These are phyloP conservation scores for Paraphoma chrysanthemicola DNA, from an alignment of 2,329 filamentous ascomycete genomes.

Conservation along the genomic window DNA sequence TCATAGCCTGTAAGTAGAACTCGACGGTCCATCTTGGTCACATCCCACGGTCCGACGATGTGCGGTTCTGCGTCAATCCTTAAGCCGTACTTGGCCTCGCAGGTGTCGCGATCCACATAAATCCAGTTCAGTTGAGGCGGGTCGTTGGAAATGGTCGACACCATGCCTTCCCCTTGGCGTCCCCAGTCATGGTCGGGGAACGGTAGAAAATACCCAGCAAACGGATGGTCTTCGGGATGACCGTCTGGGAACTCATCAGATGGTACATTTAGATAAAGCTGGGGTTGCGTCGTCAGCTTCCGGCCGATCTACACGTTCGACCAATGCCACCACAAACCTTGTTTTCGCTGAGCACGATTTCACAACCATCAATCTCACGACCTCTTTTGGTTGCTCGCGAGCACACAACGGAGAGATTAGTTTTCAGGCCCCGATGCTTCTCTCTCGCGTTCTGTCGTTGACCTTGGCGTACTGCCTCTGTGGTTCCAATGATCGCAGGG, in stretches of 20 bases:
- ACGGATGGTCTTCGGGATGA: slow-evolving; percentile 53
- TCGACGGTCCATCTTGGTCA: slow-evolving; percentile 28
- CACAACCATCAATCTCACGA: slow-evolving; percentile 49
- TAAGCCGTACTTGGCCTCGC: slow-evolving; percentile 33
- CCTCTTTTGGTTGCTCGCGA: slow-evolving; percentile 49
- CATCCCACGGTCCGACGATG: slow-evolving; percentile 31
- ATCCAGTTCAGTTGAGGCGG: slow-evolving; percentile 38
- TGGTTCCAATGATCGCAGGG: slow-evolving; percentile 54
- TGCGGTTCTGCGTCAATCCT: slow-evolving; percentile 29
- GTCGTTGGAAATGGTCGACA: slow-evolving; percentile 58
- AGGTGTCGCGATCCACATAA: slow-evolving; percentile 34
- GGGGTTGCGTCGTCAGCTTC: neutral
- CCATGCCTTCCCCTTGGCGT: slow-evolving; percentile 52
- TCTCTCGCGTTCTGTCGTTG: slow-evolving; percentile 54
- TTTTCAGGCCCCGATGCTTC: slow-evolving; percentile 55
- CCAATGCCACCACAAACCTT: slow-evolving; percentile 40
- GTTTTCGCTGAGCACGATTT: slow-evolving; percentile 50
- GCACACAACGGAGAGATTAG: slow-evolving; percentile 52
- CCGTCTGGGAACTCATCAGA: slow-evolving; percentile 22
- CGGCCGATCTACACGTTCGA: neutral
- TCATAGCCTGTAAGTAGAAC: slow-evolving; percentile 36
- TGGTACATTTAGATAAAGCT: slow-evolving; percentile 23
- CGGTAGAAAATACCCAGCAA: slow-evolving; percentile 62
- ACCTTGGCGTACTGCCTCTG: slow-evolving; percentile 56
- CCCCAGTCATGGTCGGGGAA: slow-evolving; percentile 59